Conservation (phyloP, 306 rosid genomes). For the Glycyrrhiza uralensis region DNA sequence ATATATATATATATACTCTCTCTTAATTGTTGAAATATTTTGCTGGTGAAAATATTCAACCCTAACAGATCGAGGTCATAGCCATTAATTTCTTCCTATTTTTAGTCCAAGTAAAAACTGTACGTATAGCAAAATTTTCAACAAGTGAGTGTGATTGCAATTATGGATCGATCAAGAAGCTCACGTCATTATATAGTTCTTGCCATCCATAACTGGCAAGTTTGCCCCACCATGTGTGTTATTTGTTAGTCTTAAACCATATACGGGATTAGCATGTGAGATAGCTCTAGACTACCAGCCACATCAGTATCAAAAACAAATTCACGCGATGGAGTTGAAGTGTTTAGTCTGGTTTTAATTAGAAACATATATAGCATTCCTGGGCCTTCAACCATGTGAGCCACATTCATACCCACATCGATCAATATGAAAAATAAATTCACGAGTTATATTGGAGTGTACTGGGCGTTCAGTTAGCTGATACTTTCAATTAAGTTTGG, state of each 20-base stretch:
- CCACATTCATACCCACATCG: too few species aligned
- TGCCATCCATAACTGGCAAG: neutral
- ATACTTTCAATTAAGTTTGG: too few species aligned
- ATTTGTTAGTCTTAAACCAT: neutral
- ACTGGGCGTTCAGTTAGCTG: too few species aligned
- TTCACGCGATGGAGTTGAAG: neutral
- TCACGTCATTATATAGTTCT: neutral
- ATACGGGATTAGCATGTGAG: slow-evolving; percentile 12
- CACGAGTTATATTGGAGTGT: too few species aligned
- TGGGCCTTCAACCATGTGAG: neutral
- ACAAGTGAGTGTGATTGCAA: neutral
- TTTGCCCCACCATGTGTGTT: slow-evolving; percentile 37
- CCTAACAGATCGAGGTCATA: neutral
- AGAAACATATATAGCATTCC: neutral
- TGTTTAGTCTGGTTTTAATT: neutral
- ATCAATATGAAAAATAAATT: too few species aligned
- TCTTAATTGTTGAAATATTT: too few species aligned
- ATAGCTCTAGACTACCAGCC: neutral
- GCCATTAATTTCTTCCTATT: neutral
- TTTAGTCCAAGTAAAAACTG: neutral
- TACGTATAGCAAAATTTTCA: neutral
- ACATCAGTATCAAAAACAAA: neutral
- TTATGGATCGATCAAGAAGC: neutral
- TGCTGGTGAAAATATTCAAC: too few species aligned
- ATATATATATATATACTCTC: too few species aligned